A percentile compares a stretch with the other conserved stretches of the same genome.
phyloP scores from a whole-genome alignment of 768 basidiomycete species.

The Lactarius sp. region DNA sequence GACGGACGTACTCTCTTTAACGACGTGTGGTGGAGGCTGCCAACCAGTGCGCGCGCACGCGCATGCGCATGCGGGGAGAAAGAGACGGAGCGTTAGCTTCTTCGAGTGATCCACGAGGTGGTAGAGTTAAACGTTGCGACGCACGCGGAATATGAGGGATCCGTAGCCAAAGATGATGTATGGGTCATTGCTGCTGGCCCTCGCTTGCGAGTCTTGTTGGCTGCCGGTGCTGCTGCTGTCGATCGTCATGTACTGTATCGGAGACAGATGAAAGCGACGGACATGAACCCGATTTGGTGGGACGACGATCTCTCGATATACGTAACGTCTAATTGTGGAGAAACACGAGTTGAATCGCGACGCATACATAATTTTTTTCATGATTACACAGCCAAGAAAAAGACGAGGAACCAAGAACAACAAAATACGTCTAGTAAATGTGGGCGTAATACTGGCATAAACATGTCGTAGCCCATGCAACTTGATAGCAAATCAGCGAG shows the following conservation, averaged over 20 bases:
- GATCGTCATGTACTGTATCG: neutral
- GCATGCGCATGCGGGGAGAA: too few species aligned
- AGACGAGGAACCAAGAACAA: neutral
- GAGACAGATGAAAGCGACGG: neutral
- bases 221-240: neutral
- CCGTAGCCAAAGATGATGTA: conserved; percentile 92
- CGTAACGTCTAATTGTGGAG: too few species aligned
- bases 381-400: neutral
- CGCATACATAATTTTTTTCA: neutral
- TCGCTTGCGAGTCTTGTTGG: neutral
- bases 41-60: neutral
- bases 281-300: too few species aligned
- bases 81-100: neutral
- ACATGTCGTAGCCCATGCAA: neutral
- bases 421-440: neutral
- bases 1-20: conserved; percentile 51
- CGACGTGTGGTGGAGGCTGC: conserved; percentile 80
- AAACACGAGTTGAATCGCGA: conserved; percentile 4
- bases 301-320: too few species aligned
- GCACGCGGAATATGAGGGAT: conserved; percentile 87
- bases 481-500: neutral
- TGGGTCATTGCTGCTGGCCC: conserved; percentile 17
- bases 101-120: neutral
- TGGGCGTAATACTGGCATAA: neutral
- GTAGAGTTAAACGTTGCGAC: neutral